phyloP scores from a whole-genome alignment of 257 asterid genomes.

The Sherardia arvensis region DNA sequence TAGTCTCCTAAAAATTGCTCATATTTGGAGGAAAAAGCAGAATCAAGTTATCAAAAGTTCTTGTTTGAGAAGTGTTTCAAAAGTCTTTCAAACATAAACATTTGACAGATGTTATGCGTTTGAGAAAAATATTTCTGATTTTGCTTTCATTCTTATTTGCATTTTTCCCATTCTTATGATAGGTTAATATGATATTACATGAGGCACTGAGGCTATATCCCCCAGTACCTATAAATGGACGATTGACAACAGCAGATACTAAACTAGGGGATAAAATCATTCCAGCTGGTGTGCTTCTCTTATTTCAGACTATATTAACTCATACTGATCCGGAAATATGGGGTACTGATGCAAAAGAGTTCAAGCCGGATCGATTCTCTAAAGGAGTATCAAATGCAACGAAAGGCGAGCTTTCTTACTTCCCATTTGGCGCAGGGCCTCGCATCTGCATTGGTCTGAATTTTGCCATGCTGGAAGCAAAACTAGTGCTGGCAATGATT shows the following conservation, averaged over 20 bases:
- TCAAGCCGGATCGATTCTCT: constrained; percentile 40
- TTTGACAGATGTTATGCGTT: too few relatives aligned
- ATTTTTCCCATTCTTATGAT: background rate
- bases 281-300: constrained; percentile 32
- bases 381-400: constrained; percentile 38
- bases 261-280: constrained; percentile 23
- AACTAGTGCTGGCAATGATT: too few relatives aligned
- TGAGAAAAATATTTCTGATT: too few relatives aligned
- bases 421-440: constrained; percentile 49
- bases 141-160: too few relatives aligned
- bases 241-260: constrained; percentile 20
- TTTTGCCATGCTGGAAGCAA: too few relatives aligned
- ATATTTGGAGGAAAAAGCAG: too few relatives aligned
- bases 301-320: constrained; percentile 20
- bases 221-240: constrained; percentile 17
- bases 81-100: too few relatives aligned
- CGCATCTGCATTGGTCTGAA: constrained; percentile 34
- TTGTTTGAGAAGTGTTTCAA: too few relatives aligned
- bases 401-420: constrained; percentile 12
- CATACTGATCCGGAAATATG: constrained; percentile 36
- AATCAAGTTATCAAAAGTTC: too few relatives aligned
- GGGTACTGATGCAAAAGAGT: constrained; percentile 54
- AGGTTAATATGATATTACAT: constrained; percentile 43
- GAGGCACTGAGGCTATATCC: constrained; percentile 23
- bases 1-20: too few relatives aligned